A percentile compares a stretch with the other conserved stretches of the same genome.
phyloP scores from a whole-genome alignment of 2,329 filamentous ascomycete genomes.

The Alternaria longipes region DNA sequence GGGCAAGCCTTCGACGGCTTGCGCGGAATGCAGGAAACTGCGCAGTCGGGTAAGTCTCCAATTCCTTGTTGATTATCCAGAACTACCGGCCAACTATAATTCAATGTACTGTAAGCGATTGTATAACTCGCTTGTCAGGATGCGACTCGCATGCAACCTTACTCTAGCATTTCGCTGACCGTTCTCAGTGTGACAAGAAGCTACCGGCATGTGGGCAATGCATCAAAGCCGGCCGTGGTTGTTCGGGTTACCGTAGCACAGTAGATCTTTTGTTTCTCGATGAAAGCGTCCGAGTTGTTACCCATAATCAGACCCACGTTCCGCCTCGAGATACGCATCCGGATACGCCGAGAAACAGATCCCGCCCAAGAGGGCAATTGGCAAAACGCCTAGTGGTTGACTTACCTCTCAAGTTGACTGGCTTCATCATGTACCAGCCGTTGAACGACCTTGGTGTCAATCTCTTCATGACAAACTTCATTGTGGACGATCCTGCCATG shows the following conservation, averaged over 20 bases:
- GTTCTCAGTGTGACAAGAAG: conserved; percentile 37
- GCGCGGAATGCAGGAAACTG: conserved; percentile 43
- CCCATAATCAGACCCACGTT: conserved; percentile 21
- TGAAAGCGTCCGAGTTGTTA: conserved; percentile 33
- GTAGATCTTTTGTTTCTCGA: conserved; percentile 43
- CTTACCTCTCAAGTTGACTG: conserved; percentile 22
- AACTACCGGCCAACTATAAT: not conserved
- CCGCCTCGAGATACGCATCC: not conserved
- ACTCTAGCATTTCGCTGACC: not conserved
- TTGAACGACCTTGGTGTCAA: conserved; percentile 38
- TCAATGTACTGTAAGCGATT: not conserved
- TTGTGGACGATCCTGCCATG: conserved; percentile 29
- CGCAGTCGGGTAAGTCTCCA: conserved; percentile 36
- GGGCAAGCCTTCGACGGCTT: conserved; percentile 35
- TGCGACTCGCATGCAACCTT: not conserved
- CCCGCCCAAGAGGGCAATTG: not conserved
- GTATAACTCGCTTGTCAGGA: not conserved
- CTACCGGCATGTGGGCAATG: conserved; percentile 40
- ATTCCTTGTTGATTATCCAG: not conserved
- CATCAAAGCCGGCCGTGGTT: conserved; percentile 34
- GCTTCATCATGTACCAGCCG: conserved; percentile 35
- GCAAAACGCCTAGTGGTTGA: not conserved
- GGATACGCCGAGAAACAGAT: not conserved
- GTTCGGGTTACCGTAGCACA: conserved; percentile 39
- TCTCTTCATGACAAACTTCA: conserved; percentile 42